Evolutionary conservation across 352 stramenopile species (phyloP).

Genomic region (Phytophthora pistaciae): DNA sequence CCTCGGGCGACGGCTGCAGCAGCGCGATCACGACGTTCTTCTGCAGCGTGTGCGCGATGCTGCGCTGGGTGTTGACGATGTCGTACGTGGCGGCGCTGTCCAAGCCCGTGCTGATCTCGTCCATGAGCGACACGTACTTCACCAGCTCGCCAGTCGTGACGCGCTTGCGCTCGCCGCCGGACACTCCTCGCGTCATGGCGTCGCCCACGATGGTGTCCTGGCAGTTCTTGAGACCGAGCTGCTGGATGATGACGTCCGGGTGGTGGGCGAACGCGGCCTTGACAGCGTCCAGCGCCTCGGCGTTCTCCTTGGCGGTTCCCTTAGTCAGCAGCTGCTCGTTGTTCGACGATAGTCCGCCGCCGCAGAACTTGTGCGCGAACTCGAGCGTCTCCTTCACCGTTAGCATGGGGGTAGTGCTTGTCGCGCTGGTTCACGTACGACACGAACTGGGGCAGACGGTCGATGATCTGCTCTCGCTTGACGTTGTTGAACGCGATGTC

Average conservation of each 20-base stretch:
- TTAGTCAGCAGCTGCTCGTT: too few relatives aligned
- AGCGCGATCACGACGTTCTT: conserved; percentile 73
- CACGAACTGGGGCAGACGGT: conserved; percentile 24
- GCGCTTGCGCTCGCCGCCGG: conserved; percentile 79
- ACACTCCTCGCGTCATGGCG: conserved; percentile 65
- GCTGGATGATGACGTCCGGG: conserved; percentile 44
- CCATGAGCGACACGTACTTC: conserved; percentile 78
- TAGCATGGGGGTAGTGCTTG: conserved; percentile 29
- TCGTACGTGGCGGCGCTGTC: conserved; percentile 68
- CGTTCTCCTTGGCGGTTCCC: too few relatives aligned
- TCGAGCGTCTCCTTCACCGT: conserved; percentile 27
- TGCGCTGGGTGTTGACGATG: conserved; percentile 44
- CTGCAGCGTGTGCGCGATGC: conserved; percentile 28
- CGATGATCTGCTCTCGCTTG: not conserved
- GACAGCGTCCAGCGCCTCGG: not conserved
- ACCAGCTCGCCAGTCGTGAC: conserved; percentile 75
- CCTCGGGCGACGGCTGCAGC: conserved; percentile 91
- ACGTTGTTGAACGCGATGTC: conserved; percentile 28
- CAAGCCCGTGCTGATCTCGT: conserved; percentile 95
- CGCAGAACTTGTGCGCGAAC: conserved; percentile 25
- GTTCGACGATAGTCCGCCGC: not conserved
- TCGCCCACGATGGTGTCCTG: conserved; percentile 53
- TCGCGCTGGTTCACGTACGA: conserved; percentile 29
- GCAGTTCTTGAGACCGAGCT: conserved; percentile 34
- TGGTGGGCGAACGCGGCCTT: conserved; percentile 28